Evolutionary conservation across 1,284 basidiomycete species (phyloP).

Genomic region (Malassezia nana): DNA sequence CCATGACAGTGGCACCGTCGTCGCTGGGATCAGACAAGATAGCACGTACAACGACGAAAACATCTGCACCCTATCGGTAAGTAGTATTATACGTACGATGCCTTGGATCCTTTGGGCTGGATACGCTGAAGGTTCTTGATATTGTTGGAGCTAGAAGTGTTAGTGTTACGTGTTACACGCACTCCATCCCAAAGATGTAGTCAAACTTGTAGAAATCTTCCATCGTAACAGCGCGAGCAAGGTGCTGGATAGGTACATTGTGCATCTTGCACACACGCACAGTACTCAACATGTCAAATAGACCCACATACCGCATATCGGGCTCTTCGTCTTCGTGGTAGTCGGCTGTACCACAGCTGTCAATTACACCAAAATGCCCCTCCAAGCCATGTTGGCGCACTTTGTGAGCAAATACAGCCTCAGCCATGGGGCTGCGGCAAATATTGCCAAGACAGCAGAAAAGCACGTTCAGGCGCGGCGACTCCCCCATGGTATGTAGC

Average conservation of each 20-base stretch:
- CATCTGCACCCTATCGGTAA: constrained; percentile 3
- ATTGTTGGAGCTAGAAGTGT: constrained; percentile 34
- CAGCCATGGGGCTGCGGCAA: constrained; percentile 41
- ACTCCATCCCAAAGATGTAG: constrained; percentile 52
- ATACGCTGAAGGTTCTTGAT: constrained; percentile 47
- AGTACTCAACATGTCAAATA: constrained; percentile 42
- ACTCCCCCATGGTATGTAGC: background rate
- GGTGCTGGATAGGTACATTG: constrained; percentile 48
- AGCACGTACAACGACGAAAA: constrained; percentile 15
- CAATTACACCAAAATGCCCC: constrained; percentile 30
- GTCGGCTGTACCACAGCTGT: constrained; percentile 37
- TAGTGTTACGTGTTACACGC: background rate
- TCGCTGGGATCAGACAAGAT: constrained; percentile 11
- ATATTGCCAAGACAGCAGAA: constrained; percentile 46
- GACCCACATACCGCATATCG: constrained; percentile 25
- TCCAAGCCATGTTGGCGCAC: constrained; percentile 22
- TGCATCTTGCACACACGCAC: constrained; percentile 49
- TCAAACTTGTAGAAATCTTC: constrained; percentile 50
- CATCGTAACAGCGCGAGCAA: constrained; percentile 47
- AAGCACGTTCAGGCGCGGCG: constrained; percentile 26
- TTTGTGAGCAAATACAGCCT: constrained; percentile 35
- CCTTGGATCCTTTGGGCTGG: constrained; percentile 35
- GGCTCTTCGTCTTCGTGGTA: constrained; percentile 42
- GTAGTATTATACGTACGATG: constrained; percentile 16
- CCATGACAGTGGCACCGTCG: constrained; percentile 15